These are phyloP conservation scores for Leucocoprinus birnbaumii DNA, from an alignment of 768 basidiomycete genomes.

Conservation along the genomic window DNA sequence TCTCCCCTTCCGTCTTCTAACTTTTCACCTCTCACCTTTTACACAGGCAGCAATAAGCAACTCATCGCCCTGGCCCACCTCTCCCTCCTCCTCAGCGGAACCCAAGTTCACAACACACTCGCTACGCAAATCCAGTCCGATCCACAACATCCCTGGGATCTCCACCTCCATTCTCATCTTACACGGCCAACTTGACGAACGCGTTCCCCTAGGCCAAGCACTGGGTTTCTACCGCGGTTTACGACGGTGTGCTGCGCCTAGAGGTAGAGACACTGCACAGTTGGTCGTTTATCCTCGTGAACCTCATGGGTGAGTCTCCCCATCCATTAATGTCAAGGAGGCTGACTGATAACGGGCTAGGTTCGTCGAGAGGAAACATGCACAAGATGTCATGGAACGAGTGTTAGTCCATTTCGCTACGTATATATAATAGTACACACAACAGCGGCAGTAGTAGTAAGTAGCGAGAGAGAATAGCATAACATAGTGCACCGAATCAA, in stretches of 20 bases:
- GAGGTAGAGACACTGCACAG: constrained; percentile 25
- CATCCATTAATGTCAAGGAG: neutral
- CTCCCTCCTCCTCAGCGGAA: neutral
- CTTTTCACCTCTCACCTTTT: neutral
- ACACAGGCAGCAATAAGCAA: constrained; percentile 26
- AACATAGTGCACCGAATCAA: too few relatives aligned
- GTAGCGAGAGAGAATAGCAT: too few relatives aligned
- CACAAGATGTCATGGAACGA: constrained; percentile 26
- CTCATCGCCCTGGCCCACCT: constrained; percentile 26
- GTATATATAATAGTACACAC: constrained; percentile 19
- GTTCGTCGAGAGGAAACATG: constrained; percentile 30
- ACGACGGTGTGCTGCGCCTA: constrained; percentile 25
- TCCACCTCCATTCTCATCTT: constrained; percentile 44
- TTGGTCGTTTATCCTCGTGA: constrained; percentile 32
- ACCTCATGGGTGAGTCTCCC: constrained; percentile 28
- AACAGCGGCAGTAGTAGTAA: too few relatives aligned
- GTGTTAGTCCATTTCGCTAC: constrained; percentile 24
- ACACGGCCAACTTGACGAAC: constrained; percentile 50
- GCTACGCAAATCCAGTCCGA: constrained; percentile 24
- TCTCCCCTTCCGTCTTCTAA: neutral
- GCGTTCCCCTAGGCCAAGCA: constrained; percentile 40
- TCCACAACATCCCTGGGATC: constrained; percentile 35
- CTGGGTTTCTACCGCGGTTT: constrained; percentile 31
- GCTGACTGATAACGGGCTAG: constrained; percentile 13
- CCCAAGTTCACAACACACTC: constrained; percentile 10